Percentiles rank a stretch among this genome's conserved stretches.
These are phyloP conservation scores for Tulasnella sp. DNA, from an alignment of 768 basidiomycete genomes.

Conservation along the genomic window DNA sequence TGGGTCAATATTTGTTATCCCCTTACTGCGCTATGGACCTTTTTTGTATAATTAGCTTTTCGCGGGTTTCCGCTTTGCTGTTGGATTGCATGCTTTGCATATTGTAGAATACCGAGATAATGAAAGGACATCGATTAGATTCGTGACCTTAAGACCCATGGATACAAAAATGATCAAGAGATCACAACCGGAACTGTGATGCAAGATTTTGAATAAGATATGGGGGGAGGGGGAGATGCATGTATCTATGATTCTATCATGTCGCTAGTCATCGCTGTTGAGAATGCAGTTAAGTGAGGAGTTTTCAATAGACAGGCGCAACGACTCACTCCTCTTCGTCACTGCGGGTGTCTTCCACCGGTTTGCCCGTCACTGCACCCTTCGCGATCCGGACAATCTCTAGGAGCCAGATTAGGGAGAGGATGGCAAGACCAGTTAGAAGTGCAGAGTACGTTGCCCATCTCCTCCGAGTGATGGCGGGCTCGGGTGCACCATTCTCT, in stretches of 20 bases:
- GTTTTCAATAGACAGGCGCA: background rate
- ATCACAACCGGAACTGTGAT: background rate
- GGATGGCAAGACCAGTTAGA: conserved; percentile 38
- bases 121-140: conserved; percentile 9
- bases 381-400: conserved; percentile 84
- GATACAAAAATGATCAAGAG: conserved; percentile 1
- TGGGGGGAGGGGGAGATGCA: background rate
- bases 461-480: conserved; percentile 50
- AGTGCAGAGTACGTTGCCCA: conserved; percentile 49
- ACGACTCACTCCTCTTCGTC: conserved; percentile 58
- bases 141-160: conserved; percentile 1
- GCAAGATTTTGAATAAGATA: conserved; percentile 4
- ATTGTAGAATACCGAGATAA: conserved; percentile 14
- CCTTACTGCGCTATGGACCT: background rate
- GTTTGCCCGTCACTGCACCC: conserved; percentile 66
- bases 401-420: conserved; percentile 77
- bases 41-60: conserved; percentile 12
- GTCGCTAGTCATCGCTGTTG: conserved; percentile 19
- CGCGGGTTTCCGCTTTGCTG: background rate
- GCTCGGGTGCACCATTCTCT: conserved; percentile 59
- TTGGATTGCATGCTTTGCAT: conserved; percentile 8
- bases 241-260: background rate
- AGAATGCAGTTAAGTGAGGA: background rate
- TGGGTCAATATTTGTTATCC: background rate
- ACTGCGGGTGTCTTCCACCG: conserved; percentile 79